These are phyloP conservation scores for Chlamydomonas reinhardtii DNA, from an alignment of 163 green algal genomes.

Conservation along the genomic window DNA sequence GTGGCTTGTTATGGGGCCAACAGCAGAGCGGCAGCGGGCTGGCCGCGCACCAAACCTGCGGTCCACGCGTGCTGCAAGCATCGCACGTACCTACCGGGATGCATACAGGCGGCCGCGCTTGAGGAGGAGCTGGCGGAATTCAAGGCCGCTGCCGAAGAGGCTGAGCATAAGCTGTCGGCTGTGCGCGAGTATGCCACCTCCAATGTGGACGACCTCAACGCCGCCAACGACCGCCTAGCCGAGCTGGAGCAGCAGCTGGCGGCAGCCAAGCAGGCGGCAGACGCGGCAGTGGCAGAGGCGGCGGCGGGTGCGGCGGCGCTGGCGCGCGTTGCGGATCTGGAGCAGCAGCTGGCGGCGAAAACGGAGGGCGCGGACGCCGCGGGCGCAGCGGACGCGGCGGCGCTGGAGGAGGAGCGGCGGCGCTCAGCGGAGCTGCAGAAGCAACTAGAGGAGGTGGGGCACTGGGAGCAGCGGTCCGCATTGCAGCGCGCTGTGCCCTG, in stretches of 20 bases:
- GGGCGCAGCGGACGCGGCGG: not conserved
- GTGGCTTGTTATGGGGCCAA: no score
- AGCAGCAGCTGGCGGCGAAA: not conserved
- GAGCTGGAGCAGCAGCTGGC: constrained; percentile 17
- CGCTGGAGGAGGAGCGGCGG: not conserved
- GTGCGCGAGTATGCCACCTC: constrained; percentile 46
- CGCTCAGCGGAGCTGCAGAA: not conserved
- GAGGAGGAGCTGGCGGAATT: constrained; percentile 21
- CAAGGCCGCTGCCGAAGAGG: not conserved
- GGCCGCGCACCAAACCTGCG: no score
- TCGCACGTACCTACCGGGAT: no score
- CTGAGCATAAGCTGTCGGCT: constrained; percentile 39
- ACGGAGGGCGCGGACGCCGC: not conserved
- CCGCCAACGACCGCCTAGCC: not conserved
- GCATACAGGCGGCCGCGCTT: not conserved
- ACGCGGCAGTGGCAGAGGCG: not conserved
- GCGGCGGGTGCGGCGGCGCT: not conserved
- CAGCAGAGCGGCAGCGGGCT: no score
- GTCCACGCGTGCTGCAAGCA: no score
- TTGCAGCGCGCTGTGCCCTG: no score
- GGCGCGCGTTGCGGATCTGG: not conserved
- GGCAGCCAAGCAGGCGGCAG: not conserved
- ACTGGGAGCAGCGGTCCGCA: not conserved
- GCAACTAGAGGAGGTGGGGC: not conserved
- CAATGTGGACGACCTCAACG: constrained; percentile 20